Base-by-base conservation (phyloP, 257 asterid genomes). In the Nicotiana tomentosiformis region DNA sequence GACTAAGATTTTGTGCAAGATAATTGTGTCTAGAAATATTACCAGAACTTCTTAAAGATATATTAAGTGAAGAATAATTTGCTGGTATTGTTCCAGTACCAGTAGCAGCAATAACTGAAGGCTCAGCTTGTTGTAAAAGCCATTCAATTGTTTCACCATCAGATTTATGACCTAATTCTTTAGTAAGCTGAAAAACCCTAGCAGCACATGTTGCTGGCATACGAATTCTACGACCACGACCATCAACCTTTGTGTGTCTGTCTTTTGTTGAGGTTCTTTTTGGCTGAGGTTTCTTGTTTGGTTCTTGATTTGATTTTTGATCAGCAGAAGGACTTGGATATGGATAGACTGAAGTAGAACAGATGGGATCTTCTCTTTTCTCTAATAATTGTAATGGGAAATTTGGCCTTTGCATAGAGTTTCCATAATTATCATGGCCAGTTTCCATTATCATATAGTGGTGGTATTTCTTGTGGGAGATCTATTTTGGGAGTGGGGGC, bases 11-110 rank as follows among this genome's bases (percentile, higher is more conserved):
- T 20, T 70, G 78, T 20, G 60, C 33, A 10, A 70, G 58, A n/a
- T 72, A 69, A 23, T 39, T 39, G 23, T 15, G 37, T 46, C 33
- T 10, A 78, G 18, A 30, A 74, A 5, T 46, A 51, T 26, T 51
- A 91, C 97, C 95, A 0, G 97, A 90, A 83, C 92, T 92, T 39
- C 97, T 33, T 14, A 85, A 84, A 0, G 98, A 91, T 18, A 94
- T 87, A 11, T 94, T 94, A 4, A 94, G 92, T 1, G 98, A 90
- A 1, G 90, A 83, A 58, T 91, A 91, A 43, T 94, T 94, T 0
- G 98, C 97, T 12, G 98, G 97, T n/a, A 94, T 94, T 0, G 97
- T 94, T 11, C 98, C 98, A 18, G 97, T 91, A 0, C 97, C 97
- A 1, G 98, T 94, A 87, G 98, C 97, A 62, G 98, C 98, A 55